These are phyloP conservation scores for Cladosporium sp. DNA, from an alignment of 2,329 filamentous ascomycete genomes.

Conservation along the genomic window DNA sequence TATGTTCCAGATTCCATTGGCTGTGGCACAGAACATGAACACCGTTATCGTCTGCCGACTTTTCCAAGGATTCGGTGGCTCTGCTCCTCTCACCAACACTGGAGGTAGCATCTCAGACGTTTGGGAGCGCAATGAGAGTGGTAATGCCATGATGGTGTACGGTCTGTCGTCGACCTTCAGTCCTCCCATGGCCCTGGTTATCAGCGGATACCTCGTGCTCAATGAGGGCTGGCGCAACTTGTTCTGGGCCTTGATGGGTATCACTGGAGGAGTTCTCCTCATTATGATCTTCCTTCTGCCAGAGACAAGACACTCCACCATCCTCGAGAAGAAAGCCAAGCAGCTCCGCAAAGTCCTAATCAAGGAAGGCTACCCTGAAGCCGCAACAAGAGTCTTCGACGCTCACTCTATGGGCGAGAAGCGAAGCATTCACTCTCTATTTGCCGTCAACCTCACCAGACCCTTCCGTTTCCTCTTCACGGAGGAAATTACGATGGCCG, in stretches of 20 bases:
- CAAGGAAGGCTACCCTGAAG: conserved; percentile 13
- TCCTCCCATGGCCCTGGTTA: conserved; percentile 30
- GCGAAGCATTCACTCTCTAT: conserved; percentile 32
- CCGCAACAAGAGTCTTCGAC: conserved; percentile 16
- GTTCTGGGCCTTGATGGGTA: conserved; percentile 25
- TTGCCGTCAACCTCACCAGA: conserved; percentile 39
- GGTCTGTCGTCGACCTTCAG: conserved; percentile 32
- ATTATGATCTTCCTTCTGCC: conserved; percentile 24
- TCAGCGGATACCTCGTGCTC: conserved; percentile 31
- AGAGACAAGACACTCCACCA: conserved; percentile 27
- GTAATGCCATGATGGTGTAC: conserved; percentile 37
- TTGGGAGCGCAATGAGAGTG: conserved; percentile 41
- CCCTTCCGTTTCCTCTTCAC: conserved; percentile 43
- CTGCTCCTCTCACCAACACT: conserved; percentile 35
- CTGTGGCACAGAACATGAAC: conserved; percentile 36
- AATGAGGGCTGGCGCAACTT: conserved; percentile 18
- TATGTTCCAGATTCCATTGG: conserved; percentile 37
- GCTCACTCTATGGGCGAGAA: conserved; percentile 19
- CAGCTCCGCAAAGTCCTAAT: conserved; percentile 53
- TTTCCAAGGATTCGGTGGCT: conserved; percentile 34
- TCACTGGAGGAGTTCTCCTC: conserved; percentile 19
- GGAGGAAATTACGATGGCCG: conserved; percentile 43
- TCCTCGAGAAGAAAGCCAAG: conserved; percentile 50
- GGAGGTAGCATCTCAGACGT: conserved; percentile 39
- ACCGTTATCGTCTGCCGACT: conserved; percentile 39